These are phyloP conservation scores for Schwanniomyces sp. DNA, from an alignment of 805 yeast species.

Conservation along the genomic window DNA sequence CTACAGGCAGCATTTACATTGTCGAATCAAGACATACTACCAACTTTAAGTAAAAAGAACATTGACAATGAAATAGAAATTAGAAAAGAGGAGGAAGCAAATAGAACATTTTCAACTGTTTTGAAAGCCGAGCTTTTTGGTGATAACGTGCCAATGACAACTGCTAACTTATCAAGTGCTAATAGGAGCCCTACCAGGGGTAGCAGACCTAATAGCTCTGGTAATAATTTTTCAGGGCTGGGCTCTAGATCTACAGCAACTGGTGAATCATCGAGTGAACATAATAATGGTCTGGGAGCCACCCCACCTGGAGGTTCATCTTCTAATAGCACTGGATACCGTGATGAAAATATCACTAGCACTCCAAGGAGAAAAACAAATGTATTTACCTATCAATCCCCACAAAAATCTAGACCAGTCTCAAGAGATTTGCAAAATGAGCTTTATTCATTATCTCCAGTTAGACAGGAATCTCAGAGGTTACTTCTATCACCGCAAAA, in stretches of 20 bases:
- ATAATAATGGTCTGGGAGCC: conserved; percentile 11
- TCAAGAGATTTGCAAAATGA: conserved; percentile 69
- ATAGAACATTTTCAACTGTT: conserved; percentile 81
- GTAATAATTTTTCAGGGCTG: conserved; percentile 8
- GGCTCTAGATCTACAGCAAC: conserved; percentile 3
- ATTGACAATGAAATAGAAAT: conserved; percentile 63
- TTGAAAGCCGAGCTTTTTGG: conserved; percentile 91
- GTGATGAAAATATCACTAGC: conserved; percentile 17
- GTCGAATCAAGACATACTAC: conserved; percentile 44
- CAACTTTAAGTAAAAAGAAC: conserved; percentile 27
- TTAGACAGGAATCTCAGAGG: conserved; percentile 82
- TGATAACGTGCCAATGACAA: conserved; percentile 64
- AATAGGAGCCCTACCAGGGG: background rate
- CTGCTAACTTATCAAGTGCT: conserved; percentile 28
- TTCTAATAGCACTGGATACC: conserved; percentile 6
- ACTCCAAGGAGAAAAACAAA: conserved; percentile 54
- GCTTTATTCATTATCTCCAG: conserved; percentile 80
- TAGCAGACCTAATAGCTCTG: conserved; percentile 18
- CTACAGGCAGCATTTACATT: conserved; percentile 80
- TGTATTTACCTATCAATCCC: conserved; percentile 73
- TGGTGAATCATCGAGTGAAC: conserved; percentile 1
- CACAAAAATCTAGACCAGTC: conserved; percentile 60
- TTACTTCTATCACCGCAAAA: conserved; percentile 79
- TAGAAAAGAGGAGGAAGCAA: conserved; percentile 77
- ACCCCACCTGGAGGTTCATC: conserved; percentile 19